phyloP scores from a whole-genome alignment of 2,329 filamentous ascomycete genomes.

The Stagonosporopsis chrysanthemi region DNA sequence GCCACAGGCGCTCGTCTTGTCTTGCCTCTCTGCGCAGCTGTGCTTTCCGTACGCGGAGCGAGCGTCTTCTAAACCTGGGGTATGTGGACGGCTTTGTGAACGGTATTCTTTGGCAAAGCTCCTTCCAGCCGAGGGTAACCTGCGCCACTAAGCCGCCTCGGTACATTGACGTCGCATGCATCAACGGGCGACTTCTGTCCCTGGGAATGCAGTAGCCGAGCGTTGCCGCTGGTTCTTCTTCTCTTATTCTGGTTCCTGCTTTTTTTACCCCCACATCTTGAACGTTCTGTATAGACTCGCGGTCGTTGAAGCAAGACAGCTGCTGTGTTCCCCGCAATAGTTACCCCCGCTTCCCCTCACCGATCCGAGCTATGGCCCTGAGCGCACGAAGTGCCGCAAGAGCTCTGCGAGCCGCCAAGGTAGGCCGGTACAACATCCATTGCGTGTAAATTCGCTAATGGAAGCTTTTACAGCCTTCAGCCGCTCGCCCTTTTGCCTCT shows the following conservation, averaged over 20 bases:
- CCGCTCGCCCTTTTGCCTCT: slow-evolving; percentile 43
- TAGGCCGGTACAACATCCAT: slow-evolving; percentile 50
- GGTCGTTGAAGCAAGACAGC: slow-evolving; percentile 24
- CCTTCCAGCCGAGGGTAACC: slow-evolving; percentile 43
- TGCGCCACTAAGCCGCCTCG: slow-evolving; percentile 39
- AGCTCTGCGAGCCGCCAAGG: slow-evolving; percentile 70
- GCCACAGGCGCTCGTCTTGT: slow-evolving; percentile 18
- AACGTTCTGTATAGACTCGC: slow-evolving; percentile 10
- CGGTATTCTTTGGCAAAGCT: slow-evolving; percentile 8
- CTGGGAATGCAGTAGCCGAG: slow-evolving; percentile 39
- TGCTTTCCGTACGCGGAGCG: slow-evolving; percentile 11
- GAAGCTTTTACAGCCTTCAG: slow-evolving; percentile 34
- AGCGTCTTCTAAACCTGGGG: not conserved
- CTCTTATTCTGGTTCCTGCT: slow-evolving; percentile 12
- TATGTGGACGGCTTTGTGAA: not conserved
- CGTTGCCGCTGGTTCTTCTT: slow-evolving; percentile 37
- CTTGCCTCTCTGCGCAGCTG: not conserved
- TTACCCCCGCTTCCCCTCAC: slow-evolving; percentile 40
- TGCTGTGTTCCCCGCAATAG: slow-evolving; percentile 32
- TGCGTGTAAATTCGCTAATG: slow-evolving; percentile 21
- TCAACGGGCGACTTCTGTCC: slow-evolving; percentile 11
- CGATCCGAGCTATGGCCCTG: slow-evolving; percentile 65
- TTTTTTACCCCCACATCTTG: slow-evolving; percentile 3
- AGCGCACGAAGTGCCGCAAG: slow-evolving; percentile 68
- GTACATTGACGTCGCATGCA: slow-evolving; percentile 31